Percentiles rank a stretch among this genome's conserved stretches.
Conservation (phyloP, 108 stramenopile genomes). For the Conticribra weissflogii region DNA sequence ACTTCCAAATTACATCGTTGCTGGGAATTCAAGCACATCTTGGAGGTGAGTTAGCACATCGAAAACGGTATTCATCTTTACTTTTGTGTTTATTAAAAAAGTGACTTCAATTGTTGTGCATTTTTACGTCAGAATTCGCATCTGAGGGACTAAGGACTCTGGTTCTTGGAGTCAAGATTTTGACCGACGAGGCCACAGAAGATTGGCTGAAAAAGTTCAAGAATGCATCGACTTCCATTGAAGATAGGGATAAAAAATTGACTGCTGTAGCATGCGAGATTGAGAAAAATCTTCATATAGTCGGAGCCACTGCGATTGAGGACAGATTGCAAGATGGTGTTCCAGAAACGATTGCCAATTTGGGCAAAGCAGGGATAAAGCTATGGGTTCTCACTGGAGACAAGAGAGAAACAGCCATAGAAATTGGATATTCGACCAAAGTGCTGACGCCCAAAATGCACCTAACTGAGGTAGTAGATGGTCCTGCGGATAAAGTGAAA, state of each 20-base stretch:
- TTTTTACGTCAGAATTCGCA: slow-evolving; percentile 69
- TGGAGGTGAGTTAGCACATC: slow-evolving; percentile 53
- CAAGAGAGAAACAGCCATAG: slow-evolving; percentile 97
- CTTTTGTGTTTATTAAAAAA: neutral
- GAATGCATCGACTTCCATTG: slow-evolving; percentile 80
- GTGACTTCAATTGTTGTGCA: neutral
- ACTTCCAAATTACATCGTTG: slow-evolving; percentile 62
- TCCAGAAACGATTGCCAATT: slow-evolving; percentile 89
- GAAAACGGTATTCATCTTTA: neutral
- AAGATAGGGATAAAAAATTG: slow-evolving; percentile 74
- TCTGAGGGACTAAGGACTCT: slow-evolving; percentile 94
- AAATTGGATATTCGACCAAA: slow-evolving; percentile 94
- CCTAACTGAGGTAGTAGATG: slow-evolving; percentile 86
- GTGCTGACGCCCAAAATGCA: slow-evolving; percentile 93
- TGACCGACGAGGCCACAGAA: slow-evolving; percentile 78
- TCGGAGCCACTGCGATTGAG: slow-evolving; percentile 97
- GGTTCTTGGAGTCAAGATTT: slow-evolving; percentile 85
- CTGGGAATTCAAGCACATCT: slow-evolving; percentile 80
- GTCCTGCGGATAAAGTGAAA: slow-evolving; percentile 57
- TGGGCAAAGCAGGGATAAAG: slow-evolving; percentile 93
- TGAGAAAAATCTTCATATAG: slow-evolving; percentile 86
- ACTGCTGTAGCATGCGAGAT: slow-evolving; percentile 76
- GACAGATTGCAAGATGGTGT: slow-evolving; percentile 97
- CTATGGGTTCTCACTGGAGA: slow-evolving; percentile 99
- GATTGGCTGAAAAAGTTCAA: slow-evolving; percentile 79